Percentiles rank a stretch among this genome's conserved stretches.
Evolutionary conservation across 257 asterid genomes (phyloP).

Genomic region (Ilex asprella): DNA sequence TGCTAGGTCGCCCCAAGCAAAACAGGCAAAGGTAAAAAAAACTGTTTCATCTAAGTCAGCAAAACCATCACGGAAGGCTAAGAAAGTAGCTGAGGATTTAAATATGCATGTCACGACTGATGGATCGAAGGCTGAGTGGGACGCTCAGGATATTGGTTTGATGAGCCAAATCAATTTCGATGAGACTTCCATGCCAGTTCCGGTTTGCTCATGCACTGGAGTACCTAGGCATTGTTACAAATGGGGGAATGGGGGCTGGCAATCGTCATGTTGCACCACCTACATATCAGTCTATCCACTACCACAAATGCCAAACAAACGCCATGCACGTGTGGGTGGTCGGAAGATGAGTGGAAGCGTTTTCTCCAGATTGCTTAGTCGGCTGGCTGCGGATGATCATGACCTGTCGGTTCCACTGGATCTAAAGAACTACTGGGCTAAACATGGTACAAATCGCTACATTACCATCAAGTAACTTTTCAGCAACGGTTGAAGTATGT

Average conservation of each 20-base stretch:
- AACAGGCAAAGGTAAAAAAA: conserved; percentile 27
- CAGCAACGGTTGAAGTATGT: no score
- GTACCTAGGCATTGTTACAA: conserved; percentile 58
- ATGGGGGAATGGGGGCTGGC: conserved; percentile 94
- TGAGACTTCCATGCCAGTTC: conserved; percentile 52
- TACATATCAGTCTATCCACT: conserved; percentile 58
- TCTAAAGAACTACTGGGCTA: conserved; percentile 71
- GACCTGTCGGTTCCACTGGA: conserved; percentile 52
- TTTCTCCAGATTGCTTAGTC: conserved; percentile 59
- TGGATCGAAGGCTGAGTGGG: conserved; percentile 78
- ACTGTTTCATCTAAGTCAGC: conserved; percentile 11
- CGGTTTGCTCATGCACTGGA: conserved; percentile 78
- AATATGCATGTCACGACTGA: conserved; percentile 57
- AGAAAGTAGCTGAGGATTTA: conserved; percentile 49
- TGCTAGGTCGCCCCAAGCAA: conserved; percentile 17
- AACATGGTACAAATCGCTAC: conserved; percentile 78
- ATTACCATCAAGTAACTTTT: conserved; percentile 51
- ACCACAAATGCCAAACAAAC: conserved; percentile 63
- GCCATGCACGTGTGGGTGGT: conserved; percentile 64
- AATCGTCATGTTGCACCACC: conserved; percentile 78
- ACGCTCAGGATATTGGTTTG: conserved; percentile 48
- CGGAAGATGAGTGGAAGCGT: conserved; percentile 75
- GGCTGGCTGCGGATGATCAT: conserved; percentile 47
- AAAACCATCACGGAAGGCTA: conserved; percentile 33
- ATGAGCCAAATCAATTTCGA: conserved; percentile 44